Conservation (phyloP, 1,139 yeast species). For the Magnusiomyces clavatus region DNA sequence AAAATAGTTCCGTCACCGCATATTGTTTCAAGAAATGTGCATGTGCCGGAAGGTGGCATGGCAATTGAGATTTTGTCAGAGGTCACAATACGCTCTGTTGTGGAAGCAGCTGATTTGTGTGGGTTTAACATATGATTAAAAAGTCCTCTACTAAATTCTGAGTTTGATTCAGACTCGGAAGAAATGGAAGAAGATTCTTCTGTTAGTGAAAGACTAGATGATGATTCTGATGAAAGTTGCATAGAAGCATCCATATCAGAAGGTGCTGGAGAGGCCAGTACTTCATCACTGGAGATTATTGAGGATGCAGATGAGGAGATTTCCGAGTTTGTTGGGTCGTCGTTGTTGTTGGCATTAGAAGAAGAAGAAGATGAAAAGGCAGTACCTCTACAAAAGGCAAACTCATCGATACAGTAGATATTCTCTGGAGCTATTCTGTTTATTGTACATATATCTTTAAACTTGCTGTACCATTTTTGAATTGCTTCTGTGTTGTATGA, state of each 20-base stretch:
- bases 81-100: neutral
- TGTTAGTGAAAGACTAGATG: no score
- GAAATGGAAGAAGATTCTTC: neutral
- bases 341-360: no score
- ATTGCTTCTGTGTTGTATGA: constrained; percentile 5
- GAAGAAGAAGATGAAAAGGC: constrained; percentile 4
- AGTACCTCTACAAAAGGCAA: constrained; percentile 7
- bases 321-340: no score
- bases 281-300: no score
- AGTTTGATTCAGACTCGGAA: neutral
- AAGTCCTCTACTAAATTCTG: neutral
- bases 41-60: neutral
- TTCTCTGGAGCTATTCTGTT: constrained; percentile 9
- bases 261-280: no score
- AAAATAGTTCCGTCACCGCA: neutral
- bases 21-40: neutral
- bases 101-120: neutral
- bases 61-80: neutral
- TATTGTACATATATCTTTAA: constrained; percentile 9
- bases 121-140: neutral
- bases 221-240: no score
- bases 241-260: no score
- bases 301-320: no score
- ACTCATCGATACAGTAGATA: constrained; percentile 13
- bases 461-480: constrained; percentile 10